Conservation (phyloP, 306 rosid species). For the Quercus wislizeni region DNA sequence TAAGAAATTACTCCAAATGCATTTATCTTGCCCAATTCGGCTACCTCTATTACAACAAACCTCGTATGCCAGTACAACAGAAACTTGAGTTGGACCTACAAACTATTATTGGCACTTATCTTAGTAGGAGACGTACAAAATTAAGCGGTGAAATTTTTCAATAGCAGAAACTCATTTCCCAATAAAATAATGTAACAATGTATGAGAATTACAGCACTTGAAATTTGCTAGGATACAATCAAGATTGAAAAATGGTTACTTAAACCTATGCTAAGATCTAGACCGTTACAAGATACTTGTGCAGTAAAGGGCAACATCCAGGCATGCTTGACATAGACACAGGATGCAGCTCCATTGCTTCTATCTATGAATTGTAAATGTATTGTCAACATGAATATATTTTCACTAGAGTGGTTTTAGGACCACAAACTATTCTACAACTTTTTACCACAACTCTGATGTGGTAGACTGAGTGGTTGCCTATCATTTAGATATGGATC, state of each 20-base stretch:
- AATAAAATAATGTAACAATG: neutral
- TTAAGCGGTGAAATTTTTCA: neutral
- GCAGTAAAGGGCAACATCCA: neutral
- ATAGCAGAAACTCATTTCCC: neutral
- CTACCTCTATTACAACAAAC: too few species aligned
- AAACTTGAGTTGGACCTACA: too few species aligned
- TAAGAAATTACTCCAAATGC: too few species aligned
- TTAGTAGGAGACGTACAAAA: neutral
- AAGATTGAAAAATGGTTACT: neutral
- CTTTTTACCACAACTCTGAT: too few species aligned
- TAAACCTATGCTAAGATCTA: neutral
- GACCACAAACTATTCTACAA: too few species aligned
- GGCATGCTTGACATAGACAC: neutral
- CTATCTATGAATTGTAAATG: neutral
- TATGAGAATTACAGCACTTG: neutral
- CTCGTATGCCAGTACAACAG: too few species aligned
- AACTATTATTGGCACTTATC: too few species aligned
- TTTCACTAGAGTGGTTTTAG: neutral
- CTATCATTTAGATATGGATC: too few species aligned
- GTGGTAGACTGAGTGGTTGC: too few species aligned
- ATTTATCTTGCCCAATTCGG: too few species aligned
- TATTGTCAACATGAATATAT: neutral
- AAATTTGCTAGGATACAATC: neutral
- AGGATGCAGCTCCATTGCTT: conserved; percentile 1
- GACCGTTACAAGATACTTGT: neutral